These are phyloP conservation scores for Lentinula boryana DNA, from an alignment of 768 basidiomycete genomes.

Conservation along the genomic window DNA sequence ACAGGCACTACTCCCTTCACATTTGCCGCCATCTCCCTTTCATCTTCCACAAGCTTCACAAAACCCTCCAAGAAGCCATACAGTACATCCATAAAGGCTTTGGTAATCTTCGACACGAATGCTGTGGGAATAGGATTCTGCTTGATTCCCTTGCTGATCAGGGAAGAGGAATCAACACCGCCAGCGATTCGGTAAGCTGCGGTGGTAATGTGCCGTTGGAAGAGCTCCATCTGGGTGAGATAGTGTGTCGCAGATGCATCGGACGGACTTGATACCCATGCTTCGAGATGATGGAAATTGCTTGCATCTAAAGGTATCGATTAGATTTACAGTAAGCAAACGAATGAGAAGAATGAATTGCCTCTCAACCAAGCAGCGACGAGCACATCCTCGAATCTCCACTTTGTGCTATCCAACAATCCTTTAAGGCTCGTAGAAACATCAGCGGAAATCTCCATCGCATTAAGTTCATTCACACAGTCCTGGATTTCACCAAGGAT, in stretches of 20 bases:
- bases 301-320: slow-evolving; percentile 62
- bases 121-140: slow-evolving; percentile 58
- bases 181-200: slow-evolving; percentile 77
- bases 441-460: slow-evolving; percentile 79
- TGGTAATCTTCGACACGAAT: slow-evolving; percentile 70
- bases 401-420: slow-evolving; percentile 75
- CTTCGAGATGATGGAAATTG: slow-evolving; percentile 78
- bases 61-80: slow-evolving; percentile 87
- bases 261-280: slow-evolving; percentile 65
- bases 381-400: slow-evolving; percentile 85
- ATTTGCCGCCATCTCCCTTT: slow-evolving; percentile 36
- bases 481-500: slow-evolving; percentile 85
- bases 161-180: slow-evolving; percentile 55
- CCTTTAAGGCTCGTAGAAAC: slow-evolving; percentile 59
- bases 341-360: slow-evolving; percentile 18
- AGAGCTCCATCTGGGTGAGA: slow-evolving; percentile 69
- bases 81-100: slow-evolving; percentile 78
- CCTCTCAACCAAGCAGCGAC: slow-evolving; percentile 80
- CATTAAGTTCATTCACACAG: slow-evolving; percentile 71
- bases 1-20: slow-evolving; percentile 29
- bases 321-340: neutral
- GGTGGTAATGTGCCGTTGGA: slow-evolving; percentile 74
- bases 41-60: slow-evolving; percentile 70
- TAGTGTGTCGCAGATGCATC: slow-evolving; percentile 69
- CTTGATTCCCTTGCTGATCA: slow-evolving; percentile 42